phyloP scores from a whole-genome alignment of 768 basidiomycete species.

The Lyophyllum atratum region DNA sequence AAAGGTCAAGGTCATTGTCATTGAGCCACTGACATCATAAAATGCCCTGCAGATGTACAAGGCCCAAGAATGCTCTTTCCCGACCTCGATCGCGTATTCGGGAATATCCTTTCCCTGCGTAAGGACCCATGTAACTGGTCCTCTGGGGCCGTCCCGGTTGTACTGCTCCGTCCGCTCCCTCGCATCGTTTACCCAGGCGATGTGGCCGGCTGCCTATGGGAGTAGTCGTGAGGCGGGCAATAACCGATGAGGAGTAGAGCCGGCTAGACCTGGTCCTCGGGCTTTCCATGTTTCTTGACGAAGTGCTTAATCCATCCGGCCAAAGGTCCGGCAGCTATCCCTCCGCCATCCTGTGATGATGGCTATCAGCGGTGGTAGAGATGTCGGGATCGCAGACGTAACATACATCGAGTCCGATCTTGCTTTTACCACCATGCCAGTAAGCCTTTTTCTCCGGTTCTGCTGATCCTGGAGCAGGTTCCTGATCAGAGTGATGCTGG shows the following conservation, averaged over 20 bases:
- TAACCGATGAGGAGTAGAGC: neutral
- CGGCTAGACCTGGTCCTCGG: constrained; percentile 56
- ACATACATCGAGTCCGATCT: constrained; percentile 60
- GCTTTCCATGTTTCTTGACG: constrained; percentile 43
- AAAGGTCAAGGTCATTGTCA: neutral
- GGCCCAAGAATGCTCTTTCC: constrained; percentile 49
- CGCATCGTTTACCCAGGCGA: constrained; percentile 60
- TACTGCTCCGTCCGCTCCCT: constrained; percentile 52
- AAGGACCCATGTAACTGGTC: constrained; percentile 64
- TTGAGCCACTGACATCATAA: constrained; percentile 45
- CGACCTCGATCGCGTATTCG: constrained; percentile 54
- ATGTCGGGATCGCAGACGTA: neutral
- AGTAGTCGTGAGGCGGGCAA: neutral
- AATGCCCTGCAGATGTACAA: constrained; percentile 64
- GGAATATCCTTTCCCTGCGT: constrained; percentile 63
- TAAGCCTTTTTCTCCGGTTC: constrained; percentile 52
- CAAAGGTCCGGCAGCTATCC: constrained; percentile 34
- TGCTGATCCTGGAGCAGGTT: constrained; percentile 8
- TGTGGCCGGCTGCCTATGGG: constrained; percentile 47
- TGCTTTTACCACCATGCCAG: constrained; percentile 59
- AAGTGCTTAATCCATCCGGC: constrained; percentile 6
- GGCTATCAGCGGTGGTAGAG: constrained; percentile 1
- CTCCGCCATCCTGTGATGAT: constrained; percentile 59
- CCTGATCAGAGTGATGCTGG: constrained; percentile 7
- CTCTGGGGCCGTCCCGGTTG: constrained; percentile 40